Evolutionary conservation across 31 red algal species (phyloP).

Genomic region (Porphyra umbilicalis): DNA sequence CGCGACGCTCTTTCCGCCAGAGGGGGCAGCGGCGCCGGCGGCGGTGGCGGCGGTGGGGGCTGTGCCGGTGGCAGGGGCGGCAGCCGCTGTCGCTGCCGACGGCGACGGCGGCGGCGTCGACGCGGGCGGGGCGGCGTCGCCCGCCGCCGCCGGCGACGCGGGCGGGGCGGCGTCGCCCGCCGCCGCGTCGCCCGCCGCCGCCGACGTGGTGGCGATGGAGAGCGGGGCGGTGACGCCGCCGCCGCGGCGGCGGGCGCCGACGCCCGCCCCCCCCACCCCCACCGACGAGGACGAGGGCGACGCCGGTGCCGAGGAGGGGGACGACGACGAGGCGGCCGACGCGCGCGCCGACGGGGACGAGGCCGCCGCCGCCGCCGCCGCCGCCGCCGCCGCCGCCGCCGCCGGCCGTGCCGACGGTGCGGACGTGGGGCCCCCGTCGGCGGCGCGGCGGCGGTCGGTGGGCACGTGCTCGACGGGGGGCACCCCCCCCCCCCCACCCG

Average conservation of each 20-base stretch:
- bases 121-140: background rate
- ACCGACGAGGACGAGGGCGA: background rate
- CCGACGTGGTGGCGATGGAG: too few species aligned
- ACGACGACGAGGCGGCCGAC: too few species aligned
- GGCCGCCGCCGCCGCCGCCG: background rate
- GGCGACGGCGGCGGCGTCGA: background rate
- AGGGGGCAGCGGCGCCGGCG: background rate
- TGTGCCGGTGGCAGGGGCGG: too few species aligned
- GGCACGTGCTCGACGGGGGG: background rate
- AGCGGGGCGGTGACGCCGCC: too few species aligned
- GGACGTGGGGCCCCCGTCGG: background rate
- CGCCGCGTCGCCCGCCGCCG: too few species aligned
- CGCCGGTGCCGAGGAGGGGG: background rate
- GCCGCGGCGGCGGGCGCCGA: too few species aligned
- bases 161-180: background rate
- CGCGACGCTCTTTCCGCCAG: background rate
- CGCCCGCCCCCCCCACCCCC: too few species aligned
- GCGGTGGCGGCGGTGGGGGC: too few species aligned
- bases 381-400: background rate
- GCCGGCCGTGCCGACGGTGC: background rate
- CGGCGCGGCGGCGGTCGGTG: background rate
- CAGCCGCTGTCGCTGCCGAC: background rate
- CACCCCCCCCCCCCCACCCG: background rate
- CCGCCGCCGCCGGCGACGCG: background rate
- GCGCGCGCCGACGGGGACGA: background rate